Percentiles rank a stretch among this genome's conserved stretches.
phyloP scores from a whole-genome alignment of 2,329 filamentous ascomycete genomes.

The Colletotrichum lindemuthianum region DNA sequence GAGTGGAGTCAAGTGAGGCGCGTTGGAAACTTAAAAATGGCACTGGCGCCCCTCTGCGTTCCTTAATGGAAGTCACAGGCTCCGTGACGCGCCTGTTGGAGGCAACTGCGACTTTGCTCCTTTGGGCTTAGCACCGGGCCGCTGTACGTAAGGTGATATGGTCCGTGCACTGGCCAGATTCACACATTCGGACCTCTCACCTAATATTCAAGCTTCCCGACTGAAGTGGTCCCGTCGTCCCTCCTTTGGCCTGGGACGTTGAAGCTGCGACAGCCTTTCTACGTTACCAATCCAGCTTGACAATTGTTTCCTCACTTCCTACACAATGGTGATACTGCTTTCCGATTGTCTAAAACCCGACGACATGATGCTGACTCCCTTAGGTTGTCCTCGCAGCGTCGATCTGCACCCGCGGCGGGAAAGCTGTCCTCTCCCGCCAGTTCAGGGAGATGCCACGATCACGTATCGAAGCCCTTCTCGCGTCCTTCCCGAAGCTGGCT shows the following conservation, averaged over 20 bases:
- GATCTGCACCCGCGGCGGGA: conserved; percentile 97
- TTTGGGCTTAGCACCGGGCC: conserved; percentile 2
- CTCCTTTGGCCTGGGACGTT: conserved; percentile 26
- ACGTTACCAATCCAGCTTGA: conserved; percentile 29
- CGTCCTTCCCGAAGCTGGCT: conserved; percentile 96
- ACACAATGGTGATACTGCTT: conserved; percentile 33
- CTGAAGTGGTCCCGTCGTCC: conserved; percentile 20
- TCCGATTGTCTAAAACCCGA: not conserved
- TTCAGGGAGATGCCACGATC: conserved; percentile 98
- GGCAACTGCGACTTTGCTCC: conserved; percentile 11
- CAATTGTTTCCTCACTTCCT: conserved; percentile 14
- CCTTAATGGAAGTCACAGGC: conserved; percentile 12
- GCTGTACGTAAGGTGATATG: conserved; percentile 29
- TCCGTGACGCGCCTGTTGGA: conserved; percentile 18
- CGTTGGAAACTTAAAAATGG: conserved; percentile 33
- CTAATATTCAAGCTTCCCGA: conserved; percentile 34
- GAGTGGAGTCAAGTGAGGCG: conserved; percentile 28
- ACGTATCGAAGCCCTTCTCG: conserved; percentile 93
- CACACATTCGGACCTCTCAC: conserved; percentile 37
- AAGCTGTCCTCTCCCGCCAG: conserved; percentile 96
- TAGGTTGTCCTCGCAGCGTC: conserved; percentile 98
- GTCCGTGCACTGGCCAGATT: conserved; percentile 39
- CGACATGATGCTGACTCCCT: conserved; percentile 22
- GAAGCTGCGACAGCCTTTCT: conserved; percentile 34
- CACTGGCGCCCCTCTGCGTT: conserved; percentile 25